These are phyloP conservation scores for Trichopus zeylanicus DNA, from an alignment of 116 monocot species.

Conservation along the genomic window DNA sequence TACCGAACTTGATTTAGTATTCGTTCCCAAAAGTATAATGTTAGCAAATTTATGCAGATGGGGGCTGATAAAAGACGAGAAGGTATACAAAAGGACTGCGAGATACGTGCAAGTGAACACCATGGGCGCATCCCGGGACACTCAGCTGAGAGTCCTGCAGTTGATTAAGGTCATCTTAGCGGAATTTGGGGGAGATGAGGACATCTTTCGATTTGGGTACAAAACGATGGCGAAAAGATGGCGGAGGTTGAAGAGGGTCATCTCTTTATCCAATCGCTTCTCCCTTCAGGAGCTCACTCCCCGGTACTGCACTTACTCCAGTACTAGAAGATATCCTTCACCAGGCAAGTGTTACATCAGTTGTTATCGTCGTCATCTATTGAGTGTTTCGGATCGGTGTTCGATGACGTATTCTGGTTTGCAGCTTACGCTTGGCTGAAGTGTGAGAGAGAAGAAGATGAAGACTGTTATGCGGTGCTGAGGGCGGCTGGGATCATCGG, in stretches of 20 bases:
- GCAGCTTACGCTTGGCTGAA: constrained; percentile 86
- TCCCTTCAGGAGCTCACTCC: constrained; percentile 54
- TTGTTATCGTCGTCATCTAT: neutral
- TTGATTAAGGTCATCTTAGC: constrained; percentile 45
- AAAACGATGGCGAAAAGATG: constrained; percentile 38
- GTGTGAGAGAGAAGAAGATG: constrained; percentile 67
- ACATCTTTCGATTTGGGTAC: constrained; percentile 60
- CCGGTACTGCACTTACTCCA: constrained; percentile 65
- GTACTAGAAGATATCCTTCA: constrained; percentile 47
- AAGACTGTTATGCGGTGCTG: constrained; percentile 47
- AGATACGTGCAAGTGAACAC: constrained; percentile 26
- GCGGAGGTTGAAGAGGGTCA: constrained; percentile 30
- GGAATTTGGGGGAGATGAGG: constrained; percentile 19
- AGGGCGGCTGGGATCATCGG: constrained; percentile 39
- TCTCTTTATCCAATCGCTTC: constrained; percentile 49
- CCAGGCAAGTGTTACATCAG: constrained; percentile 34
- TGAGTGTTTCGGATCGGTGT: neutral
- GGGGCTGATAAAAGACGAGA: constrained; percentile 56
- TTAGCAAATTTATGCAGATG: constrained; percentile 63
- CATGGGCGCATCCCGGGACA: constrained; percentile 53
- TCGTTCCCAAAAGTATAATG: too few relatives aligned
- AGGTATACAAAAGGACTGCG: constrained; percentile 20
- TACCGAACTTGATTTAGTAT: too few relatives aligned
- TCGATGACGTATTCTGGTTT: neutral
- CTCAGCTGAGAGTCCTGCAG: constrained; percentile 59